Base-by-base conservation (phyloP, 257 asterid genomes). In the Fraxinus anomala region DNA sequence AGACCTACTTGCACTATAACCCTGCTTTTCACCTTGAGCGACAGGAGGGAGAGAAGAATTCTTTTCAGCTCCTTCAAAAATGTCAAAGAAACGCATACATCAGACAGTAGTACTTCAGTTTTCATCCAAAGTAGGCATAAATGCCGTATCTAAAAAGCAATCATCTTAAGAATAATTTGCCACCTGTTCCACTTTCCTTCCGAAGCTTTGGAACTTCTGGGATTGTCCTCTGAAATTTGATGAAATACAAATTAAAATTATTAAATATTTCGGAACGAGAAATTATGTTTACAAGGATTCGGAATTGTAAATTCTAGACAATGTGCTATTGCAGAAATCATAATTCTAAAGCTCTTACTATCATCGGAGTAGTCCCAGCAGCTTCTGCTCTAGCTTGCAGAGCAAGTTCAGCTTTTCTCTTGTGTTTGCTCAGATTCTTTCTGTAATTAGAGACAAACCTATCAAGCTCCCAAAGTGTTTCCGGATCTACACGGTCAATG, bases 381-480 rank as follows among this genome's bases (percentile, higher is more conserved):
- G 87, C 89, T 75, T 21, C 68, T 3, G 77, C 74, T 80, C 89
- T 86, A 17, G 90, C 88, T 85, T 87, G 96, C 33, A 75, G 91
- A 68, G 97, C 97, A 56, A 90, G 94, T 79, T 92, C 97, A 80
- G 97, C 99, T 80, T 89, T 94, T 82, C 96, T 89, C 88, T 89
- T 91, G 86, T 90, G 83, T 86, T 92, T 94, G 91, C 99, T 94
- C 88, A 94, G 80, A 85, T 92, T 83, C 89, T 94, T 94, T 82
- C 89, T 94, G 88, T 89, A 91, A 80, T 94, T 94, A 67, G 96
- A 91, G 74, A 94, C 98, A 72, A 94, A 92, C 79, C 98, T 91
- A 86, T 94, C 99, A 31, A 94, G 99, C 88, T 94, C 99, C 99
- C 99, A 94, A 17, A 94, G 92, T 11, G 99, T 92, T 87, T 94